Conservation (phyloP, 345 rosid species). For the Linum lewisii region DNA sequence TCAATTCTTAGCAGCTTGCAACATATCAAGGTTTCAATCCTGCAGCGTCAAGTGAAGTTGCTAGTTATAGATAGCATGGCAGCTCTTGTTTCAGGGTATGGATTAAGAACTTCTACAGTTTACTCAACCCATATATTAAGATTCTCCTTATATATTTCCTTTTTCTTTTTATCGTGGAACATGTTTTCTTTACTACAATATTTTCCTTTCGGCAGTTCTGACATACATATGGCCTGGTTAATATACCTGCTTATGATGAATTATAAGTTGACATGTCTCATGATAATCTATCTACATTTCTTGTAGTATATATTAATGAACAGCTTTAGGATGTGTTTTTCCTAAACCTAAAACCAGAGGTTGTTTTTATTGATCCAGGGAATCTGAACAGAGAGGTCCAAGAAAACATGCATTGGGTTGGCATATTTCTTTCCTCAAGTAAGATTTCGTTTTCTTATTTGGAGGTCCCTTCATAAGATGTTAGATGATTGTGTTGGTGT, state of each 20-base stretch:
- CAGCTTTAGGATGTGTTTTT: background rate
- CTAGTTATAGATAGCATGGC: slow-evolving; percentile 85
- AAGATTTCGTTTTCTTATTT: slow-evolving; percentile 16
- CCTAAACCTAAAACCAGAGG: slow-evolving; percentile 5
- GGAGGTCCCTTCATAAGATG: slow-evolving; percentile 2
- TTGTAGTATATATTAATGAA: too few relatives aligned
- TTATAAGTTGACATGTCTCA: too few relatives aligned
- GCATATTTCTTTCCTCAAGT: slow-evolving; percentile 86
- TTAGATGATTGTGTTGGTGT: slow-evolving; percentile 11
- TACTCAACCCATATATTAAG: too few relatives aligned
- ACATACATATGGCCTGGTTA: too few relatives aligned
- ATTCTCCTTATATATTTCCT: too few relatives aligned
- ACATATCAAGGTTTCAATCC: slow-evolving; percentile 63
- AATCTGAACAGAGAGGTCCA: slow-evolving; percentile 37
- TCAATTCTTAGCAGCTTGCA: slow-evolving; percentile 39
- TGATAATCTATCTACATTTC: too few relatives aligned
- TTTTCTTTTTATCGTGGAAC: too few relatives aligned
- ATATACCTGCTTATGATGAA: too few relatives aligned
- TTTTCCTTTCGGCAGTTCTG: too few relatives aligned
- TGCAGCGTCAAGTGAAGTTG: slow-evolving; percentile 66
- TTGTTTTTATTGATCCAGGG: slow-evolving; percentile 33
- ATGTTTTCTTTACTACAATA: too few relatives aligned
- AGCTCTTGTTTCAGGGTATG: slow-evolving; percentile 76
- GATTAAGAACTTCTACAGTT: background rate
- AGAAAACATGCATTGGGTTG: slow-evolving; percentile 55